Evolutionary conservation across 1,284 basidiomycete species (phyloP).

Genomic region (Sphaerobolus stellatus): DNA sequence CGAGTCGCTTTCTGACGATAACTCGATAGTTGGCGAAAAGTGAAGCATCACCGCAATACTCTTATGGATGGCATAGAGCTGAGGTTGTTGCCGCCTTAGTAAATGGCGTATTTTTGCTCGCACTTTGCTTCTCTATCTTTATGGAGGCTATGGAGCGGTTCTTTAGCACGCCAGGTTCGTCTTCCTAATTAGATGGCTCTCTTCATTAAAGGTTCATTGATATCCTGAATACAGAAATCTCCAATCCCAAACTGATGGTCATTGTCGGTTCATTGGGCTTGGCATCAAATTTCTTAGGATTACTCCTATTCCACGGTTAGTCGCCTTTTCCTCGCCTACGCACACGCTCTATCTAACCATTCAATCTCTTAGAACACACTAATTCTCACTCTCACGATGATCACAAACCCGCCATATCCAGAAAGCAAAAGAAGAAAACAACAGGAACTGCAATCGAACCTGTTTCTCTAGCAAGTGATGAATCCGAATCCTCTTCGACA

Average conservation of each 20-base stretch:
- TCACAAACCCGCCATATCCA: constrained; percentile 12
- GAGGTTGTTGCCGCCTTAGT: constrained; percentile 94
- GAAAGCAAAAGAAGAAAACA: constrained; percentile 8
- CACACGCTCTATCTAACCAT: no score
- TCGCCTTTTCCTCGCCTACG: constrained; percentile 12
- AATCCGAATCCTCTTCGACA: constrained; percentile 36
- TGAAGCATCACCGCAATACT: constrained; percentile 57
- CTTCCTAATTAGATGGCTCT: constrained; percentile 4
- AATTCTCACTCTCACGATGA: constrained; percentile 50
- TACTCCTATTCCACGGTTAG: constrained; percentile 94
- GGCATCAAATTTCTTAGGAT: constrained; percentile 88
- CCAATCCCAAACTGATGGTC: constrained; percentile 84
- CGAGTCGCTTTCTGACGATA: constrained; percentile 2
- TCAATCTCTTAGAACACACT: constrained; percentile 41
- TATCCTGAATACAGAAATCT: constrained; percentile 67
- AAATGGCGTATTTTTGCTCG: constrained; percentile 95
- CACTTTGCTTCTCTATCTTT: constrained; percentile 94
- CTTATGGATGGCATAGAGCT: constrained; percentile 98
- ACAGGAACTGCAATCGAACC: constrained; percentile 12
- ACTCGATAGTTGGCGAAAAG: constrained; percentile 14
- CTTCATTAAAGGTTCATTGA: constrained; percentile 3
- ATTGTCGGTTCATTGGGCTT: constrained; percentile 90
- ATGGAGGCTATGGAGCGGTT: constrained; percentile 92
- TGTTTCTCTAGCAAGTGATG: constrained; percentile 8
- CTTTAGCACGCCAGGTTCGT: constrained; percentile 76